Evolutionary conservation across 108 stramenopile species (phyloP).

Genomic region (Asterionellopsis glacialis): DNA sequence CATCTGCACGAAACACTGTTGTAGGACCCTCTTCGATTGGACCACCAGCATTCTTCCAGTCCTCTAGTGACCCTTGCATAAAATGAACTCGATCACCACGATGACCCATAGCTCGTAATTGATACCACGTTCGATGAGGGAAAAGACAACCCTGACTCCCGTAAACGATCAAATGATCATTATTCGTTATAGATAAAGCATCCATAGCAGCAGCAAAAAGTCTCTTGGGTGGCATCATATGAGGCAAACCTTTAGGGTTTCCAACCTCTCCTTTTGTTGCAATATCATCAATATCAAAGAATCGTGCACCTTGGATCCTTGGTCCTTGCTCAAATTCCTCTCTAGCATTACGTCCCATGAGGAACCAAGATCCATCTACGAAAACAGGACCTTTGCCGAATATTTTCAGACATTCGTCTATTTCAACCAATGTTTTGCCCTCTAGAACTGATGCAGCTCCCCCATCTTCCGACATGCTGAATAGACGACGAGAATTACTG

Average conservation of each 20-base stretch:
- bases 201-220: slow-evolving; percentile 71
- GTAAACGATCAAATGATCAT: slow-evolving; percentile 64
- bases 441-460: no score
- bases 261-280: slow-evolving; percentile 9
- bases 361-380: slow-evolving; percentile 48
- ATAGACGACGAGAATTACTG: no score
- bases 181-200: slow-evolving; percentile 42
- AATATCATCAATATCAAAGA: slow-evolving; percentile 71
- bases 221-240: slow-evolving; percentile 71
- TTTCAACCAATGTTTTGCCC: no score
- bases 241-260: slow-evolving; percentile 38
- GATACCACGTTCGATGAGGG: slow-evolving; percentile 60
- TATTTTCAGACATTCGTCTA: no score
- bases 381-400: slow-evolving; percentile 9
- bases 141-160: slow-evolving; percentile 41
- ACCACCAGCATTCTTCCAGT: slow-evolving; percentile 58
- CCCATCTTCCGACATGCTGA: no score
- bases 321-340: slow-evolving; percentile 46
- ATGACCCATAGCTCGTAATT: slow-evolving; percentile 72
- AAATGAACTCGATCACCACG: slow-evolving; percentile 37
- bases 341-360: slow-evolving; percentile 34
- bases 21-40: slow-evolving; percentile 38
- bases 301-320: slow-evolving; percentile 49
- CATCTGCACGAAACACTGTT: slow-evolving; percentile 6
- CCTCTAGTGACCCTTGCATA: slow-evolving; percentile 66